A percentile compares a stretch with the other conserved stretches of the same genome.
phyloP scores from a whole-genome alignment of 2,329 filamentous ascomycete genomes.

The Coleophoma crateriformis region DNA sequence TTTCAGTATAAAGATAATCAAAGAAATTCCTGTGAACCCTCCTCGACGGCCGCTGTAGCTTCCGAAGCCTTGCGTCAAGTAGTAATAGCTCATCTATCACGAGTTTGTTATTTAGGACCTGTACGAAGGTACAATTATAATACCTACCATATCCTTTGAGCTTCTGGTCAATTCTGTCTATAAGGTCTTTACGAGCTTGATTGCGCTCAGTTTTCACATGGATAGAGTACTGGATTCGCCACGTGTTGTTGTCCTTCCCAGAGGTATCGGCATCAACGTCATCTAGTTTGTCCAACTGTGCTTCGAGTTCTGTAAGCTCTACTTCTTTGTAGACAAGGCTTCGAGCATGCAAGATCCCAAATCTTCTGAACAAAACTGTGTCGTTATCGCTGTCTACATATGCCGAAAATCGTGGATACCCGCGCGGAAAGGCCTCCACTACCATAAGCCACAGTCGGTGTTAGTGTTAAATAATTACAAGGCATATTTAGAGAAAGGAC shows the following conservation, averaged over 20 bases:
- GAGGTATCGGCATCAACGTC: not conserved
- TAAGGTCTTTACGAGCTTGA: conserved; percentile 3
- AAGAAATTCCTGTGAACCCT: conserved; percentile 4
- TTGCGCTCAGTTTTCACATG: not conserved
- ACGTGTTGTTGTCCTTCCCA: not conserved
- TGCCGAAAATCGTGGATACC: conserved; percentile 29
- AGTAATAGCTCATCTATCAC: conserved; percentile 2
- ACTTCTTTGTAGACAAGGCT: conserved; percentile 15
- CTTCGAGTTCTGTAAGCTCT: conserved; percentile 4
- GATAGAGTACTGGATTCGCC: conserved; percentile 2
- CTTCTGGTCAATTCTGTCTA: conserved; percentile 4
- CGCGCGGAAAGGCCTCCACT: conserved; percentile 7
- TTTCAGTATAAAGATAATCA: conserved; percentile 3
- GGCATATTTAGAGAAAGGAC: not conserved
- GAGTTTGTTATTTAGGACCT: not conserved
- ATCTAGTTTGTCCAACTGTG: conserved; percentile 1
- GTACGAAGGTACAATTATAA: not conserved
- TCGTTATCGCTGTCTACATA: conserved; percentile 31
- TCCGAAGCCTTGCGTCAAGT: conserved; percentile 1
- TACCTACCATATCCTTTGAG: conserved; percentile 4
- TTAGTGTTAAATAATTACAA: not conserved
- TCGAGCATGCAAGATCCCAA: conserved; percentile 30
- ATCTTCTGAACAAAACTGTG: conserved; percentile 32
- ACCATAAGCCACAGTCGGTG: not conserved
- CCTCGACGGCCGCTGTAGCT: conserved; percentile 1